Percentiles rank a stretch among this genome's conserved stretches.
These are phyloP conservation scores for Yamadazyma sp. DNA, from an alignment of 1,139 yeast species.

Conservation along the genomic window DNA sequence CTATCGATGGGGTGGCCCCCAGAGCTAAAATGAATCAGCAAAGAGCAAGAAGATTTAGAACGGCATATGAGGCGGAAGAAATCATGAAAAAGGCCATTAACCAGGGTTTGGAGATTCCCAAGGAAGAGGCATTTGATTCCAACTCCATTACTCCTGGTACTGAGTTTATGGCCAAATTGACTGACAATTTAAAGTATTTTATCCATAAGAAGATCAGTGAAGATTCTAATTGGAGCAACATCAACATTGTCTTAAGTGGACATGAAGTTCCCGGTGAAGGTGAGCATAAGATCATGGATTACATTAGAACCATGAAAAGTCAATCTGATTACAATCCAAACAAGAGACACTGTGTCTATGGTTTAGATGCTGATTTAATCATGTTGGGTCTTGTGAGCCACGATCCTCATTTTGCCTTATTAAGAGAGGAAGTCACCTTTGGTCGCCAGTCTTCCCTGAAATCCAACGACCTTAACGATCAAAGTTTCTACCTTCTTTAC, in stretches of 20 bases:
- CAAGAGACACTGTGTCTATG: slow-evolving; percentile 91
- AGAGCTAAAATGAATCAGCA: slow-evolving; percentile 99
- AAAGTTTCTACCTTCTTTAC: slow-evolving; percentile 80
- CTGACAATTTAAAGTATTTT: slow-evolving; percentile 82
- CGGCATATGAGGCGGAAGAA: slow-evolving; percentile 91
- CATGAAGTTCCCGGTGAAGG: slow-evolving; percentile 99
- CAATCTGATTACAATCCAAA: slow-evolving; percentile 87
- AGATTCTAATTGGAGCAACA: slow-evolving; percentile 88
- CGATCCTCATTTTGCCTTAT: slow-evolving; percentile 91
- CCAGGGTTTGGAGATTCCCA: slow-evolving; percentile 63
- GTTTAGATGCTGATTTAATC: slow-evolving; percentile 96
- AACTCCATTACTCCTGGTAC: slow-evolving; percentile 99
- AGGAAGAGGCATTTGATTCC: slow-evolving; percentile 84
- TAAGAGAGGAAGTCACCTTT: slow-evolving; percentile 94
- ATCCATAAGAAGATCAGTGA: slow-evolving; percentile 80
- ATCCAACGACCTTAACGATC: slow-evolving; percentile 63
- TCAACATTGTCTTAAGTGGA: slow-evolving; percentile 86
- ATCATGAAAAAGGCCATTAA: slow-evolving; percentile 63
- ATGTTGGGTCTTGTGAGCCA: slow-evolving; percentile 94
- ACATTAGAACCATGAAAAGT: slow-evolving; percentile 80
- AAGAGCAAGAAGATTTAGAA: slow-evolving; percentile 92
- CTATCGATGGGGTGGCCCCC: slow-evolving; percentile 99
- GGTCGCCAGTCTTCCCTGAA: slow-evolving; percentile 53
- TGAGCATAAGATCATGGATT: slow-evolving; percentile 96
- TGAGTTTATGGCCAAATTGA: slow-evolving; percentile 90